Conservation (phyloP, 2,329 filamentous ascomycete genomes). For the Pseudogymnoascus sp. region DNA sequence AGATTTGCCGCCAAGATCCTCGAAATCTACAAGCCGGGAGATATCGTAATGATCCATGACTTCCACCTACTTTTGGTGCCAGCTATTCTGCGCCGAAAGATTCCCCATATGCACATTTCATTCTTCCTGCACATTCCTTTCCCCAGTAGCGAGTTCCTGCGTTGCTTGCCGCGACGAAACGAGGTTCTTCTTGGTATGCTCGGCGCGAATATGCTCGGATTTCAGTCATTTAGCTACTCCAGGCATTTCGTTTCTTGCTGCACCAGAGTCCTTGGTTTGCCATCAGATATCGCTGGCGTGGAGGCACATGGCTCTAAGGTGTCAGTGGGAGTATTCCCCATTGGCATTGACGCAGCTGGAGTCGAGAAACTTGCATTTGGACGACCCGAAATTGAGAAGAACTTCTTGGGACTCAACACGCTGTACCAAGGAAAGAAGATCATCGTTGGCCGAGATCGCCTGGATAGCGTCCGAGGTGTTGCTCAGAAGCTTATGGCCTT, state of each 20-base stretch:
- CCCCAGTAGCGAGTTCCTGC: slow-evolving; percentile 90
- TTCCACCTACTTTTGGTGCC: slow-evolving; percentile 89
- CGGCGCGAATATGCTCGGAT: slow-evolving; percentile 86
- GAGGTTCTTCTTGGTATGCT: slow-evolving; percentile 85
- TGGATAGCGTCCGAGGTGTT: slow-evolving; percentile 88
- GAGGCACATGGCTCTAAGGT: slow-evolving; percentile 86
- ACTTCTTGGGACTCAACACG: slow-evolving; percentile 62
- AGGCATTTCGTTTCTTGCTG: slow-evolving; percentile 93
- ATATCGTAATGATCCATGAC: slow-evolving; percentile 88
- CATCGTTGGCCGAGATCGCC: slow-evolving; percentile 88
- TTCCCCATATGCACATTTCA: slow-evolving; percentile 85
- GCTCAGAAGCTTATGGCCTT: slow-evolving; percentile 95
- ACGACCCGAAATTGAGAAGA: slow-evolving; percentile 62
- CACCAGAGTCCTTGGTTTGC: slow-evolving; percentile 83
- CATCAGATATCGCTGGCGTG: slow-evolving; percentile 76
- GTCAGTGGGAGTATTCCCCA: slow-evolving; percentile 87
- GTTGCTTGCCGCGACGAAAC: slow-evolving; percentile 80
- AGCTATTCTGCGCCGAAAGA: slow-evolving; percentile 75
- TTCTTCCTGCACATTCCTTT: slow-evolving; percentile 95
- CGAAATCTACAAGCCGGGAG: slow-evolving; percentile 83
- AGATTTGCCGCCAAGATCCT: slow-evolving; percentile 86
- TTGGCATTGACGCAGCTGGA: slow-evolving; percentile 82
- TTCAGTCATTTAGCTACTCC: slow-evolving; percentile 93
- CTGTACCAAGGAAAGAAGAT: slow-evolving; percentile 88
- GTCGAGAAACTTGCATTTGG: slow-evolving; percentile 71